Conservation (phyloP, 1,284 basidiomycete species). For the Erythrobasidium hasegawianum region DNA sequence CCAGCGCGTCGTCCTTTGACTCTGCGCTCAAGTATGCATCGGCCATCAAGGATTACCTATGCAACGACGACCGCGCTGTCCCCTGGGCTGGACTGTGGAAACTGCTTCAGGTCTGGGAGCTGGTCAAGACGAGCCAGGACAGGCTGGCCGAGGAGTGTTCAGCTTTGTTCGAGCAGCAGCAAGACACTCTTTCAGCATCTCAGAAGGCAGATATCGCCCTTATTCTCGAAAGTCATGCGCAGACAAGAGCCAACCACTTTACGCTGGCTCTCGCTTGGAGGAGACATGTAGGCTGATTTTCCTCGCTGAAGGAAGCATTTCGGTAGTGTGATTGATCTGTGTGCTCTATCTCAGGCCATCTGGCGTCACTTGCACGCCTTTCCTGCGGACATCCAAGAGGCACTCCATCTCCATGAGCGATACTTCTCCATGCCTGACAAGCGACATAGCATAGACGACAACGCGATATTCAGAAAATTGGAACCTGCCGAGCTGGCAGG, state of each 20-base stretch:
- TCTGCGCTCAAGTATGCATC: too few relatives aligned
- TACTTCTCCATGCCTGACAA: background rate
- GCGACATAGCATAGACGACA: background rate
- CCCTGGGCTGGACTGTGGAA: background rate
- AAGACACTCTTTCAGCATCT: background rate
- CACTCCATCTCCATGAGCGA: background rate
- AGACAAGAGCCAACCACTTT: background rate
- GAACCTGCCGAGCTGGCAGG: background rate
- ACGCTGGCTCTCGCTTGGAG: slow-evolving; percentile 4
- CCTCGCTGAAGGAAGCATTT: too few relatives aligned
- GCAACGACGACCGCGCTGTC: background rate
- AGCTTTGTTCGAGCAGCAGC: background rate
- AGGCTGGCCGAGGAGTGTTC: background rate
- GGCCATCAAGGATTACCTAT: too few relatives aligned
- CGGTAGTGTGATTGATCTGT: too few relatives aligned
- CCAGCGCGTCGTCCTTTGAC: too few relatives aligned
- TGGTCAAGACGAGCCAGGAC: background rate
- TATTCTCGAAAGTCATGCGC: background rate
- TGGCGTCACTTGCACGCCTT: background rate
- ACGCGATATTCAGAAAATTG: background rate
- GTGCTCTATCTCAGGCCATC: background rate
- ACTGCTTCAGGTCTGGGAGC: background rate
- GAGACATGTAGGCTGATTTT: background rate
- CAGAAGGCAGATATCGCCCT: too few relatives aligned
- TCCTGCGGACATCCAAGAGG: background rate